phyloP scores from a whole-genome alignment of 2,329 filamentous ascomycete genomes.

The Mycosphaerella sp. region DNA sequence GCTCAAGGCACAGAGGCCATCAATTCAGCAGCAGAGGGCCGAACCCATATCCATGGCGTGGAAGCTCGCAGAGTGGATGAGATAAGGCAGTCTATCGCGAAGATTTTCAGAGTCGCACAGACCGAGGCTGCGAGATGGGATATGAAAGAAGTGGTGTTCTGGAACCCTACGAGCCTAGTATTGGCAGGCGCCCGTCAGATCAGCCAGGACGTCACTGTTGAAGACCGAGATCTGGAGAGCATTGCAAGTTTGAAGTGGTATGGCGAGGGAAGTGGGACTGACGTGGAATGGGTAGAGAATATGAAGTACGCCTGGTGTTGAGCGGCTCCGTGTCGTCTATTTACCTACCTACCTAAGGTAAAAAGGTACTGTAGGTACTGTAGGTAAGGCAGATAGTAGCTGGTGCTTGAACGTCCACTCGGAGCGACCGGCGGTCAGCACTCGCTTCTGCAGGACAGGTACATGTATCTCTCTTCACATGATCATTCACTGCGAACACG shows the following conservation, averaged over 20 bases:
- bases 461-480: background rate
- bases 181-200: slow-evolving; percentile 42
- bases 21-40: slow-evolving; percentile 3
- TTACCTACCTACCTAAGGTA: too few species aligned
- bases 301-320: slow-evolving; percentile 77
- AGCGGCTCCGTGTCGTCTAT: background rate
- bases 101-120: slow-evolving; percentile 62
- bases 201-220: slow-evolving; percentile 45
- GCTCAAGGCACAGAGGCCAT: slow-evolving; percentile 24
- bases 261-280: slow-evolving; percentile 44
- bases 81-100: slow-evolving; percentile 50
- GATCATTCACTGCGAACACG: background rate
- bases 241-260: slow-evolving; percentile 70
- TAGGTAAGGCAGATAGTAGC: too few species aligned
- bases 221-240: slow-evolving; percentile 57
- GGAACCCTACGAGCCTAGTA: slow-evolving; percentile 64
- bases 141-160: slow-evolving; percentile 66
- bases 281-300: slow-evolving; percentile 66
- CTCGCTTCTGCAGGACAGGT: too few species aligned
- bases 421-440: too few species aligned
- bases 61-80: slow-evolving; percentile 15
- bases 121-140: slow-evolving; percentile 65
- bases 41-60: slow-evolving; percentile 16
- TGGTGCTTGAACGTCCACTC: too few species aligned
- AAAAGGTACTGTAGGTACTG: too few species aligned